A percentile compares a stretch with the other conserved stretches of the same genome.
Evolutionary conservation across 2,329 filamentous ascomycete genomes (phyloP).

Genomic region (Aspergillus aculeatinus): DNA sequence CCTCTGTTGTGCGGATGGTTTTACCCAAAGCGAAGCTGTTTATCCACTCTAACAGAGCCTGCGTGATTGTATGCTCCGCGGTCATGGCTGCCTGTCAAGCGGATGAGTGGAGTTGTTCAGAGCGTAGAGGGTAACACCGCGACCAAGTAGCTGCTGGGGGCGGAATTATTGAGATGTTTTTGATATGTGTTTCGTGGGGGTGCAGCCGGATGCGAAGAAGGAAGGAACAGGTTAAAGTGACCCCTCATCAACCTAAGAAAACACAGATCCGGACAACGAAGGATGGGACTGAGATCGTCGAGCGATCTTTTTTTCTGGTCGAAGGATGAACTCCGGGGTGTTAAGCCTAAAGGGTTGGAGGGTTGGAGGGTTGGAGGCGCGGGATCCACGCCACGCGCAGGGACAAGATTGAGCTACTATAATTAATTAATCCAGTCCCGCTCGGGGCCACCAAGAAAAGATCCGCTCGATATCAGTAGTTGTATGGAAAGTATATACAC

Average conservation of each 20-base stretch:
- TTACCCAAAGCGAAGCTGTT: conserved; percentile 47
- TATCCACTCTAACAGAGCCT: conserved; percentile 50
- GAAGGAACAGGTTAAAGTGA: background rate
- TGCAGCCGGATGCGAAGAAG: background rate
- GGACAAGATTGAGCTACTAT: conserved; percentile 9
- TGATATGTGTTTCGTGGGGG: background rate
- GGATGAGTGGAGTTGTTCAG: conserved; percentile 9
- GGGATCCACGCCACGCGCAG: conserved; percentile 13
- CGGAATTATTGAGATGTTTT: background rate
- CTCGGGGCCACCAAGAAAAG: background rate
- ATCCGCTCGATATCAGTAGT: background rate
- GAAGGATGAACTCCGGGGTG: background rate
- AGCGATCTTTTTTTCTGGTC: conserved; percentile 1
- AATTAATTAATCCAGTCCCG: conserved; percentile 5
- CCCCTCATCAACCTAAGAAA: background rate
- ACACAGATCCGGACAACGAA: background rate
- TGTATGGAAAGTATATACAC: background rate
- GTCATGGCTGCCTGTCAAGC: conserved; percentile 37
- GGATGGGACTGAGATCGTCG: conserved; percentile 1
- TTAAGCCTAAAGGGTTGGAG: background rate
- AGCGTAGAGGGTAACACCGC: conserved; percentile 6
- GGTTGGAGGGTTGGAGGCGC: background rate
- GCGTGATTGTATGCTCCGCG: conserved; percentile 46
- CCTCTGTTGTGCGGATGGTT: conserved; percentile 41
- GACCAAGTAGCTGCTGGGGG: conserved; percentile 14